phyloP scores from a whole-genome alignment of 1,284 basidiomycete species.

The Tilletia horrida region DNA sequence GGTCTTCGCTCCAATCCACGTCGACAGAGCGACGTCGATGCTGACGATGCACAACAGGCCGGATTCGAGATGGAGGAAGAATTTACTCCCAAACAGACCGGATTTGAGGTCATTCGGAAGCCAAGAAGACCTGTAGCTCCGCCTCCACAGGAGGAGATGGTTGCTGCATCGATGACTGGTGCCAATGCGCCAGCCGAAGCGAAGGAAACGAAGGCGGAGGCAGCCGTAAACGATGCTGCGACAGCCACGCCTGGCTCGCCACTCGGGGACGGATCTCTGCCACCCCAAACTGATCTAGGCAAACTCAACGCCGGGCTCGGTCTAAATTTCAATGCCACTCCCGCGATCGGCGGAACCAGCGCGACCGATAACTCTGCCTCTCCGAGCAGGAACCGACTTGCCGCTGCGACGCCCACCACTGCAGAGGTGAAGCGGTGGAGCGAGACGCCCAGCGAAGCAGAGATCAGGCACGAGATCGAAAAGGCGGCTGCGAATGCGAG shows the following conservation, averaged over 20 bases:
- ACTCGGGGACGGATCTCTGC: slow-evolving; percentile 4
- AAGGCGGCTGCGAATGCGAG: background rate
- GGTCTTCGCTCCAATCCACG: background rate
- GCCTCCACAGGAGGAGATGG: background rate
- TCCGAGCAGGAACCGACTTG: background rate
- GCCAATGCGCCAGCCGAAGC: background rate
- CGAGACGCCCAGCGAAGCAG: no score
- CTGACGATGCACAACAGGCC: background rate
- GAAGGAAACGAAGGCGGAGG: background rate
- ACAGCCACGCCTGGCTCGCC: background rate
- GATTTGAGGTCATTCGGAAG: slow-evolving; percentile 6
- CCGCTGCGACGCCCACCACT: background rate
- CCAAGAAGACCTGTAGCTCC: background rate
- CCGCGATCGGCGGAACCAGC: background rate
- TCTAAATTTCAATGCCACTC: background rate
- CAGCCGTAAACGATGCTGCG: background rate
- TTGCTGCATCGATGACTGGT: background rate
- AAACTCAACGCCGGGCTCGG: slow-evolving; percentile 10
- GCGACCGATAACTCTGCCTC: background rate
- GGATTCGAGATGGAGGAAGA: background rate
- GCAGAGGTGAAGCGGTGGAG: background rate
- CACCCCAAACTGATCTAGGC: slow-evolving; percentile 4
- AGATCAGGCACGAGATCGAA: no score
- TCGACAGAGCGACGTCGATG: slow-evolving; percentile 1
- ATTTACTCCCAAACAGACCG: background rate